Evolutionary conservation across 1,284 basidiomycete species (phyloP).

Genomic region (Marasmius fiardii): DNA sequence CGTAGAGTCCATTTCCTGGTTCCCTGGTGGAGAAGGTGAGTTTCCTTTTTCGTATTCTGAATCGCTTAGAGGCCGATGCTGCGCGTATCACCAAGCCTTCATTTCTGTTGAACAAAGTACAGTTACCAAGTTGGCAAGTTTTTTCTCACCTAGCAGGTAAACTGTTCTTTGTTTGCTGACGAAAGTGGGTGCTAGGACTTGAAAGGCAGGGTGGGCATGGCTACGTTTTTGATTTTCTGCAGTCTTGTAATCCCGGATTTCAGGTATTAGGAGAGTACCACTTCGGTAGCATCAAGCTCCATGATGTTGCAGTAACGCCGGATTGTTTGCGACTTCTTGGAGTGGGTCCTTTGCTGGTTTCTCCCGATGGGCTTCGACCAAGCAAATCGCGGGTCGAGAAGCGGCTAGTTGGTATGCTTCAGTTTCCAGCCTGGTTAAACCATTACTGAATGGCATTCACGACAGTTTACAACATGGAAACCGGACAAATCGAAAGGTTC

Average conservation of each 20-base stretch:
- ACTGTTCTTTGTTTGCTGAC: neutral
- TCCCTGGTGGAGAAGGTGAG: slow-evolving; percentile 62
- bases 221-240: neutral
- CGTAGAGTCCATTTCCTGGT: slow-evolving; percentile 72
- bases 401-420: slow-evolving; percentile 61
- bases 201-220: slow-evolving; percentile 37
- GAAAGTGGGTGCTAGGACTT: slow-evolving; percentile 38
- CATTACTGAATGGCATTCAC: slow-evolving; percentile 5
- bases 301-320: slow-evolving; percentile 71
- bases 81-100: slow-evolving; percentile 36
- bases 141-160: neutral
- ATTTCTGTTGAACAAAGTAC: slow-evolving; percentile 47
- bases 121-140: slow-evolving; percentile 35
- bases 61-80: slow-evolving; percentile 6
- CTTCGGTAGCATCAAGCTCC: slow-evolving; percentile 64
- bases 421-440: neutral
- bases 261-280: slow-evolving; percentile 58
- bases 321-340: slow-evolving; percentile 64
- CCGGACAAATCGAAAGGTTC: slow-evolving; percentile 64
- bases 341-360: slow-evolving; percentile 65
- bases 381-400: slow-evolving; percentile 75
- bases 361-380: slow-evolving; percentile 62
- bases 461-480: slow-evolving; percentile 69
- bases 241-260: neutral
- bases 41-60: slow-evolving; percentile 4